phyloP scores from a whole-genome alignment of 1,284 basidiomycete species.

The Rhizoctonia solani region DNA sequence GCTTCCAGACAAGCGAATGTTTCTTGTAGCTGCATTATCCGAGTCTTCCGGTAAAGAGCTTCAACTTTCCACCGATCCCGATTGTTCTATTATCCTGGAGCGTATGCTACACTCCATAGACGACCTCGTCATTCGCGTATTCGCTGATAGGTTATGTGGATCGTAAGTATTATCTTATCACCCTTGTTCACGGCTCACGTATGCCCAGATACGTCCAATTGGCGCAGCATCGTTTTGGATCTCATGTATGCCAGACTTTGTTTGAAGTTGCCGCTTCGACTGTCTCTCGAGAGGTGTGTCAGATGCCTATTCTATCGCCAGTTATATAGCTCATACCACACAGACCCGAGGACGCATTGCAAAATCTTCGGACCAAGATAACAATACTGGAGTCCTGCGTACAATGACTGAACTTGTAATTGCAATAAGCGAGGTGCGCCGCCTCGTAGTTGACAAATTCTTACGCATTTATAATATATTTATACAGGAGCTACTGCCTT shows the following conservation, averaged over 20 bases:
- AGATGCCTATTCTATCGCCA: conserved; percentile 3
- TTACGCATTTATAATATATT: conserved; percentile 20
- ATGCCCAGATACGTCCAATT: conserved; percentile 64
- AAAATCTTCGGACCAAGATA: conserved; percentile 51
- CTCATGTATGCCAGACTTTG: conserved; percentile 90
- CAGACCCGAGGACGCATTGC: conserved; percentile 70
- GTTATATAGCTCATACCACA: conserved; percentile 10
- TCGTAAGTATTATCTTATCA: conserved; percentile 61
- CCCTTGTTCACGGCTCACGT: conserved; percentile 20
- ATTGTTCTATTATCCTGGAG: conserved; percentile 86
- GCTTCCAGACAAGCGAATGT: conserved; percentile 71
- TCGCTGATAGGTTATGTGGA: conserved; percentile 81
- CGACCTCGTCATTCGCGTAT: conserved; percentile 86
- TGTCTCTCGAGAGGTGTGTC: conserved; percentile 75
- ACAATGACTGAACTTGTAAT: conserved; percentile 70
- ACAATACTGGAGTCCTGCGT: conserved; percentile 67
- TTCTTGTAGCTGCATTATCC: conserved; percentile 80
- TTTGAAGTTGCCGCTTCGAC: conserved; percentile 75
- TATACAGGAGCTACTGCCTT: conserved; percentile 67
- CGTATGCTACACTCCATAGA: conserved; percentile 90
- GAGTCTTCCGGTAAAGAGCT: conserved; percentile 88
- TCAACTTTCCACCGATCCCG: conserved; percentile 86
- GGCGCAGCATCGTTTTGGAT: conserved; percentile 81
- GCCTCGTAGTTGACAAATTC: conserved; percentile 39
- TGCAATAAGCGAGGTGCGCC: conserved; percentile 65